These are phyloP conservation scores for Xylaria curta DNA, from an alignment of 495 filamentous ascomycete genomes.

Conservation along the genomic window DNA sequence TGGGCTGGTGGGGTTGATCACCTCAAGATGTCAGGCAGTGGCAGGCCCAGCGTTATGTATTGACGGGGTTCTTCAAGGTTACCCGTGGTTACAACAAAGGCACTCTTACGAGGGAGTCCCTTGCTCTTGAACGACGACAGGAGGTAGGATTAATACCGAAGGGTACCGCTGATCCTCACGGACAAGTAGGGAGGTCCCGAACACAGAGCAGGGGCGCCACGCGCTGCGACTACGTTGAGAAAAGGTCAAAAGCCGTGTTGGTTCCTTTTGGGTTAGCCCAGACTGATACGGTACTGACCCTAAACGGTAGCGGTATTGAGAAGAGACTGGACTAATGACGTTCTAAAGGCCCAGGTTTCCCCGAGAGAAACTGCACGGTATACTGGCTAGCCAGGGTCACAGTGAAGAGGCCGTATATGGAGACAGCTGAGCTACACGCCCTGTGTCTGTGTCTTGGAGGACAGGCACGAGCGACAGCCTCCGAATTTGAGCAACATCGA, in stretches of 20 bases:
- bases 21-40: conserved; percentile 45
- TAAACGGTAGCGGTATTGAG: conserved; percentile 46
- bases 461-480: conserved; percentile 44
- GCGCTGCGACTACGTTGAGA: conserved; percentile 44
- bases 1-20: conserved; percentile 48
- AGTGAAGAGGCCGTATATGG: conserved; percentile 47
- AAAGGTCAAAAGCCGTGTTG: conserved; percentile 25
- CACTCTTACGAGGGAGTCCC: conserved; percentile 47
- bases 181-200: conserved; percentile 58
- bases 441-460: conserved; percentile 46
- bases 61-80: conserved; percentile 47
- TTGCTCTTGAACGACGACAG: conserved; percentile 52
- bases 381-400: conserved; percentile 27
- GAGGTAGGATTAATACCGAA: conserved; percentile 59
- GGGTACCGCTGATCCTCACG: conserved; percentile 51
- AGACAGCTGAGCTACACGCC: conserved; percentile 57
- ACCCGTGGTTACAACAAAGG: conserved; percentile 53
- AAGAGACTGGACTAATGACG: conserved; percentile 42
- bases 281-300: conserved; percentile 38
- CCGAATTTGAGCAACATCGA: conserved; percentile 49
- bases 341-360: conserved; percentile 44
- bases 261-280: conserved; percentile 41
- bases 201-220: conserved; percentile 51
- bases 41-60: conserved; percentile 51
- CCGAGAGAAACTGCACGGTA: conserved; percentile 46